Evolutionary conservation across 208 protist genomes (phyloP), one percentile per base, ranked within the genome.

Genomic region (Porcisia hertigi): DNA sequence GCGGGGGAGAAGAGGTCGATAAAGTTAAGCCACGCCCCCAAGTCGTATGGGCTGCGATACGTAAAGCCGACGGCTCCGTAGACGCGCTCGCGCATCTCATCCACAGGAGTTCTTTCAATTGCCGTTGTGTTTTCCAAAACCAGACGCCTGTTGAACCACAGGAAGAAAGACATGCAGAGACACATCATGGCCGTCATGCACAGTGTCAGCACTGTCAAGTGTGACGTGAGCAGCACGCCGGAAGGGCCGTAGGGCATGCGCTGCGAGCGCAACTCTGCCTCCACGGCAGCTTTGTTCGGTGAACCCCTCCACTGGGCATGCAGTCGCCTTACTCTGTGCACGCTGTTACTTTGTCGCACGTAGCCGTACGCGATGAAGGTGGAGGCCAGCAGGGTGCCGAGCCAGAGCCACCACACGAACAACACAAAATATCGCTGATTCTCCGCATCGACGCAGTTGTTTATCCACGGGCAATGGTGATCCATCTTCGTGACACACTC

Each of bases 401-500:
- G 5, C 49, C 83, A 78, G 6, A 97, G 62, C 83, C 88, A 94
- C 20, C 81, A 14, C 20, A 97, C 11, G 65, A 97, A 88, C 0
- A 92, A 73, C 23, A 89, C 53, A 77, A 97, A 97, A 80, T 93
- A 94, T 39, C 93, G 89, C 59, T 96, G 77, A 75, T 97, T 98
- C 64, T 90, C 86, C 16, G 78, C 81, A 55, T 94, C 90, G 12
- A 98, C 91, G 79, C 94, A 97, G 75, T 90, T 97, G 76, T 95
- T 94, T 66, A 96, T 92, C 87, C 90, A 98, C 62, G 93, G 90
- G 71, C 95, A 98, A 80, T 98, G 95, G 69, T 98, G 95, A 72
- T 98, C 94, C 85, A 96, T 92, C 73, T 89, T 88, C 0, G 84
- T 36, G 12, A 98, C 91, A 71, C 95, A 98, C 47, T 77, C 71